phyloP scores from a whole-genome alignment of 2,329 filamentous ascomycete genomes.

The Verticillium isaacii region DNA sequence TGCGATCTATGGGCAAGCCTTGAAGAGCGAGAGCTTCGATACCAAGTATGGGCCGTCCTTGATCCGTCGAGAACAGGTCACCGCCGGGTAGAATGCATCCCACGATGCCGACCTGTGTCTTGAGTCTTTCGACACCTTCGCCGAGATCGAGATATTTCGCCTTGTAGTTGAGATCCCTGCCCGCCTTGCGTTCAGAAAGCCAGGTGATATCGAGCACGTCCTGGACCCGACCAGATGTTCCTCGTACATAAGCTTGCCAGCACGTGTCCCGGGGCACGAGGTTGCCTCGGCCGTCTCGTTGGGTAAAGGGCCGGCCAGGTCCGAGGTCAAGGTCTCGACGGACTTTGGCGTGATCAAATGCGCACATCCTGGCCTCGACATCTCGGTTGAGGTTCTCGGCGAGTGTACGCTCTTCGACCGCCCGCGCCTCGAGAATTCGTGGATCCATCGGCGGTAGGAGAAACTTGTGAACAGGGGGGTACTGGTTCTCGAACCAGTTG shows the following conservation, averaged over 20 bases:
- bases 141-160: constrained; percentile 56
- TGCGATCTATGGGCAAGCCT: constrained; percentile 58
- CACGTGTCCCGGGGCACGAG: constrained; percentile 49
- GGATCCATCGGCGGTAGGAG: constrained; percentile 52
- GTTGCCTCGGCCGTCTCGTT: constrained; percentile 50
- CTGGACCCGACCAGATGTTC: constrained; percentile 53
- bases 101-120: constrained; percentile 50
- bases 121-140: constrained; percentile 65
- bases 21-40: constrained; percentile 62
- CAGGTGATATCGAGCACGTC: constrained; percentile 63
- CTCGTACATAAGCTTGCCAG: constrained; percentile 42
- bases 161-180: constrained; percentile 48
- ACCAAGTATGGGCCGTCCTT: constrained; percentile 56
- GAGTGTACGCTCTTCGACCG: constrained; percentile 34
- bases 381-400: constrained; percentile 22
- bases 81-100: constrained; percentile 66
- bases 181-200: constrained; percentile 40
- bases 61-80: constrained; percentile 54
- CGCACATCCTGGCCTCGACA: constrained; percentile 51
- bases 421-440: constrained; percentile 44
- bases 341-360: constrained; percentile 53
- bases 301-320: constrained; percentile 50
- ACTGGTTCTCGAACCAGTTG: constrained; percentile 36
- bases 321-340: constrained; percentile 48
- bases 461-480: constrained; percentile 61